Evolutionary conservation across 345 rosid species (phyloP), one percentile per base, ranked within the genome.

Genomic region (Excoecaria agallocha): DNA sequence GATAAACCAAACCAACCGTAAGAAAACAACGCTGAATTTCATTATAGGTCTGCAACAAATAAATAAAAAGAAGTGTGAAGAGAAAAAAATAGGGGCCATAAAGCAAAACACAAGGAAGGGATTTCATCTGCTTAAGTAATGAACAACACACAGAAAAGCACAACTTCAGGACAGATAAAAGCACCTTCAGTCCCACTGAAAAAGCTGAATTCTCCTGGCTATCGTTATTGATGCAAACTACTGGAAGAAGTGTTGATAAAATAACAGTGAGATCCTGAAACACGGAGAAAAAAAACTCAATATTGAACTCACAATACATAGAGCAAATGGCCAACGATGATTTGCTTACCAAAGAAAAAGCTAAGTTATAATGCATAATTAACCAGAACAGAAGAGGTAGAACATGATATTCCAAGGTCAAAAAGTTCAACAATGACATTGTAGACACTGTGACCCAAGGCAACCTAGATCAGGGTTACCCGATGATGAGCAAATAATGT

Each of bases 11-110:
- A 59, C 97, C 92, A 70, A 94, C 95, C 0, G 93, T 86, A 80
- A 94, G 82, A 89, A 92, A 94, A 81, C 97, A 94, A 56, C 89
- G 97, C 71, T 92, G 97, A 78, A 91, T 92, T 89, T 94, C 97
- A 85, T 94, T 94, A 79, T 94, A 91, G 61, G 91, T 86, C 98
- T 94, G 95, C 79, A 83, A 54, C 15, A 7, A 70, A 22, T 30
- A 54, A 41, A 1, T 67, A 51, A 57, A n/a, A 22, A 24, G 17
- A 63, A 63, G 15, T 37, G 35, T 49, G 3, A 37, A 41, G 19
- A 15, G 22, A 25, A 19, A n/a, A n/a, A 55, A 35, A 6, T 19
- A 51, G 7, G 46, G 52, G 70, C 19, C 25, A 9, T 15, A 49
- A 30, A 13, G 68, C 24, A n/a, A 71, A 76, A 37, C n/a, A 45